These are phyloP conservation scores for button mushroom (Agaricus bisporus) DNA, from an alignment of 768 basidiomycete genomes.

Conservation along the genomic window DNA sequence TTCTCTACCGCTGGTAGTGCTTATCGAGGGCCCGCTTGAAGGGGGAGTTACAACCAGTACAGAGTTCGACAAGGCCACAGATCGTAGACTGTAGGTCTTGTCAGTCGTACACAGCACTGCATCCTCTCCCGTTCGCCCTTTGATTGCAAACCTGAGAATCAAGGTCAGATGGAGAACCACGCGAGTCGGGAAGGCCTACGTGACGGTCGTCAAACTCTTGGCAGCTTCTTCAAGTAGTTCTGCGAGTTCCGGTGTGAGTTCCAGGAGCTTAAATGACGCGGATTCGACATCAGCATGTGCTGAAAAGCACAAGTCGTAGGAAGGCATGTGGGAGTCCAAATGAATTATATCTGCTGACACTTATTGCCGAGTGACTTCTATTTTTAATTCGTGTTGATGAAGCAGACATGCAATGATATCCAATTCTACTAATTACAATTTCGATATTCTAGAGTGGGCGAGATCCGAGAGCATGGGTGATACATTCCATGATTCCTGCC, in stretches of 20 bases:
- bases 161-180: conserved; percentile 11
- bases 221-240: conserved; percentile 51
- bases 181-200: conserved; percentile 7
- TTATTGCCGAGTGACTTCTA: background rate
- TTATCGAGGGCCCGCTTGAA: conserved; percentile 23
- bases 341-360: background rate
- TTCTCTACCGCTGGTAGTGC: conserved; percentile 24
- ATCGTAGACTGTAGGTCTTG: conserved; percentile 78
- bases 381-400: no score
- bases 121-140: conserved; percentile 76
- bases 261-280: conserved; percentile 62
- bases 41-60: conserved; percentile 65
- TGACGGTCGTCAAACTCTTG: conserved; percentile 21
- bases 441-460: conserved; percentile 6
- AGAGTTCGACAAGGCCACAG: conserved; percentile 87
- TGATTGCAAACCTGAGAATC: conserved; percentile 59
- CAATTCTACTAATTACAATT: conserved; percentile 5
- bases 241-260: conserved; percentile 67
- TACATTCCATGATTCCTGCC: conserved; percentile 8
- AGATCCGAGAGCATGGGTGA: conserved; percentile 5
- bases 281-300: conserved; percentile 37
- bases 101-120: conserved; percentile 84
- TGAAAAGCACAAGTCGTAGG: conserved; percentile 49
- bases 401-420: background rate
- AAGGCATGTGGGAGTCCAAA: conserved; percentile 29